These are phyloP conservation scores for Mycena polygramma DNA, from an alignment of 768 basidiomycete species.

Conservation along the genomic window DNA sequence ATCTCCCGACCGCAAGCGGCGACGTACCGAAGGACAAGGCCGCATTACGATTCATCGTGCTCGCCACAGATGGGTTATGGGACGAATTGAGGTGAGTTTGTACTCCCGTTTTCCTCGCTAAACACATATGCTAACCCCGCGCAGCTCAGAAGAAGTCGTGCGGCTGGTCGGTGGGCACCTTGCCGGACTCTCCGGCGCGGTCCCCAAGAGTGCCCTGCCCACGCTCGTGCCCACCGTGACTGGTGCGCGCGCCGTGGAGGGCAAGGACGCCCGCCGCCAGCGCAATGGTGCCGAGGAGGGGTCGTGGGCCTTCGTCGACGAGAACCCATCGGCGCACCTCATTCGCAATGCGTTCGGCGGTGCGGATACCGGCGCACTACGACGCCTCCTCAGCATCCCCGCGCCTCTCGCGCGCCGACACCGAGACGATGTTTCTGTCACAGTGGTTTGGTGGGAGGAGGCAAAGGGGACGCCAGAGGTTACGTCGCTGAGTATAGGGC, in stretches of 20 bases:
- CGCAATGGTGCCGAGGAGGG: slow-evolving; percentile 50
- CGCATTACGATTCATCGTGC: slow-evolving; percentile 81
- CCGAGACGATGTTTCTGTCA: slow-evolving; percentile 89
- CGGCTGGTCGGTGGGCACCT: slow-evolving; percentile 88
- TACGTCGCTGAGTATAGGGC: slow-evolving; percentile 43
- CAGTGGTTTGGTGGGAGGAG: slow-evolving; percentile 88
- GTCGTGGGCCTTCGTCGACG: slow-evolving; percentile 85
- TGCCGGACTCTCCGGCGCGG: slow-evolving; percentile 73
- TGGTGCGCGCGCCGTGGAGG: slow-evolving; percentile 72
- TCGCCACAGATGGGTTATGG: slow-evolving; percentile 92
- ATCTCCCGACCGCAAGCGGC: slow-evolving; percentile 57
- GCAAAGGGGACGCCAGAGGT: slow-evolving; percentile 57
- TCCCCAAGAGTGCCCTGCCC: slow-evolving; percentile 71
- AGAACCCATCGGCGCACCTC: slow-evolving; percentile 83
- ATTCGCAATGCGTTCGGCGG: slow-evolving; percentile 96
- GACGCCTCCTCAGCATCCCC: slow-evolving; percentile 83
- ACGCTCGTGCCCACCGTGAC: slow-evolving; percentile 66
- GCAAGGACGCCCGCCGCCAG: slow-evolving; percentile 63
- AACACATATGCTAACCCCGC: slow-evolving; percentile 23
- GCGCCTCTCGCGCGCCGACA: slow-evolving; percentile 81
- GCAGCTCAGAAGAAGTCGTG: slow-evolving; percentile 87
- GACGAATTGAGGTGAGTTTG: slow-evolving; percentile 65
- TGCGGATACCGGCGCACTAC: slow-evolving; percentile 70
- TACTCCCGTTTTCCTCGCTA: neutral
- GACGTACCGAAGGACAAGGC: neutral